Evolutionary conservation across 208 protist genomes (phyloP).

Genomic region (Crithidia expoeki): DNA sequence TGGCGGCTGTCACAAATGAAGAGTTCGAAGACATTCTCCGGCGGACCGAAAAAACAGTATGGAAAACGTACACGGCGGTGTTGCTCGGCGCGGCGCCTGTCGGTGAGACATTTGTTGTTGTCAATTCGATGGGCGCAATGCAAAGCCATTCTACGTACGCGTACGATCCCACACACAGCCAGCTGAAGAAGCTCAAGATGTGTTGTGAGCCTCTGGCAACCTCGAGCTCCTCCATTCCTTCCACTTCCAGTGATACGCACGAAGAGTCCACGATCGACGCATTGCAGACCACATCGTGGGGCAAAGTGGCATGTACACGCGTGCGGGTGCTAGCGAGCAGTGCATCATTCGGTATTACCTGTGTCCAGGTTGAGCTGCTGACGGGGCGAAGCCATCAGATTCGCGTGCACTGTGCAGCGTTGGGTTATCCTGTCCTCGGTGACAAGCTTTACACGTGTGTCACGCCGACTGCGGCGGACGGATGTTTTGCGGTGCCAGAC

Average conservation of each 20-base stretch:
- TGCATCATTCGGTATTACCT: constrained; percentile 36
- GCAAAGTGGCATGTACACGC: constrained; percentile 55
- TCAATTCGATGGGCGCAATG: constrained; percentile 58
- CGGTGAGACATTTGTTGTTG: constrained; percentile 49
- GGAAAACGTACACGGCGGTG: constrained; percentile 72
- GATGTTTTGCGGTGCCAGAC: constrained; percentile 51
- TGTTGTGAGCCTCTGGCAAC: constrained; percentile 39
- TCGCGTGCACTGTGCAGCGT: constrained; percentile 72
- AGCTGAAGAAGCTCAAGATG: constrained; percentile 85
- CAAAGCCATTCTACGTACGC: constrained; percentile 28
- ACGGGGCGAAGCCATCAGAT: constrained; percentile 91
- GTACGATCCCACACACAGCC: constrained; percentile 33
- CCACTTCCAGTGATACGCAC: too few species aligned
- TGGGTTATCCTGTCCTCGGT: constrained; percentile 86
- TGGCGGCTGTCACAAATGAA: constrained; percentile 1
- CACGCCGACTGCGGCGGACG: constrained; percentile 41
- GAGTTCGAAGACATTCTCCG: constrained; percentile 41
- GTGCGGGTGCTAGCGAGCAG: constrained; percentile 54
- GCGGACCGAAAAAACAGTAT: constrained; percentile 34
- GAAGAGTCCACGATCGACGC: too few species aligned
- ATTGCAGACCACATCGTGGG: not conserved
- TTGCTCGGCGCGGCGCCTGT: constrained; percentile 38
- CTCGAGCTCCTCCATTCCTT: not conserved
- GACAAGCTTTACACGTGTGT: constrained; percentile 78
- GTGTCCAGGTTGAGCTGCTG: constrained; percentile 69